Base-by-base conservation (phyloP, 2,329 filamentous ascomycete species). In the Pseudogymnoascus sp. region DNA sequence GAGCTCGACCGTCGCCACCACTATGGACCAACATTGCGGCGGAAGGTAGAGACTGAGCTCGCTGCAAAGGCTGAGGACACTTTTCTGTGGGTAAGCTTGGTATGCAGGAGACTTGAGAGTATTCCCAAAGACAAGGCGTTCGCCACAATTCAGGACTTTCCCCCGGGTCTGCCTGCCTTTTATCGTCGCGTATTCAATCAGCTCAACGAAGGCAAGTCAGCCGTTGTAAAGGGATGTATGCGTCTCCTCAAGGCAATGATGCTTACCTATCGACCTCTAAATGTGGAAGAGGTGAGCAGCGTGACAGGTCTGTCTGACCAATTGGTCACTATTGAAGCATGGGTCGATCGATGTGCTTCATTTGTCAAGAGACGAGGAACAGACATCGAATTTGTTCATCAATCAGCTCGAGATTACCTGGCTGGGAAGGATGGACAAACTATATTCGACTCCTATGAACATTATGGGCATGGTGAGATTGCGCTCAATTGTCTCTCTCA, bases 1-100 rank as follows among this genome's bases (percentile, higher is more conserved):
- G 67, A 70, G 47, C 67, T 69, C 1, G 60, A 58, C 60, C 63
- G 31, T 41, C 60, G 60, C 6, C 58, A 64, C 13, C 37, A 33
- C 33, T 68, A 66, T 62, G 62, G 62, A 61, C 31, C 26, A 58
- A 29, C 54, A 47, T 35, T 67, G 36, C 58, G 60, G 26, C 58
- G 57, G 47, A 26, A 63, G 37, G 33, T 67, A 39, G 29, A 61
- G 41, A 35, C 17, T 17, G 24, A 62, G 47, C 35, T 61, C 61
- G 54, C n/a, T 60, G 7, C 50, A 62, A 67, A 62, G 60, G 60
- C 69, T 36, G 66, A 70, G 36, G 63, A 63, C 9, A 71, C 68
- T 62, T n/a, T n/a, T n/a, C n/a, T 71, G 33, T 71, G 69, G 69
- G 68, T 69, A 3, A 70, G 66, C 62, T 59, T 72, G 59, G 69